Evolutionary conservation across 192 early-diverging fungal species (phyloP).

Genomic region (Powellomyces hirtus): DNA sequence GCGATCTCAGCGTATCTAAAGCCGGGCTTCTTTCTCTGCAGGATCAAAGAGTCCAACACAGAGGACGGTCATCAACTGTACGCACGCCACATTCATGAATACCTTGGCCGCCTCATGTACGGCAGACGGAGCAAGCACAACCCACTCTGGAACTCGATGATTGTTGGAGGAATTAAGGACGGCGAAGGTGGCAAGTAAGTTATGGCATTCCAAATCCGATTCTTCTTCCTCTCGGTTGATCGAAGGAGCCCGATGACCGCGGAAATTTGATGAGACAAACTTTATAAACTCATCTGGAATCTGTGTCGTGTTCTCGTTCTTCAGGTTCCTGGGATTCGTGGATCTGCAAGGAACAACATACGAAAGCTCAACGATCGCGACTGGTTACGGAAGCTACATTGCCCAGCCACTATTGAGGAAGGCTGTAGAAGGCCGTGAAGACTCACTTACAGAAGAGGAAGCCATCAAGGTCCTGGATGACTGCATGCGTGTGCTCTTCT

Average conservation of each 20-base stretch:
- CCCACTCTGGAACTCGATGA: constrained; percentile 93
- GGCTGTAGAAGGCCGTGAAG: constrained; percentile 80
- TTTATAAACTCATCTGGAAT: too few species aligned
- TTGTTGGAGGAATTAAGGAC: constrained; percentile 83
- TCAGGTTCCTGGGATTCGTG: constrained; percentile 84
- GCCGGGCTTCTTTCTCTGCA: constrained; percentile 29
- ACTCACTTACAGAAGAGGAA: constrained; percentile 86
- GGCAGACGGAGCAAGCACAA: constrained; percentile 80
- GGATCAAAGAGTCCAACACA: constrained; percentile 81
- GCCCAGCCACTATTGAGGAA: constrained; percentile 92
- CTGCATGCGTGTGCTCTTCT: constrained; percentile 89
- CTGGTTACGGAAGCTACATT: constrained; percentile 88
- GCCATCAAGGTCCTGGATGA: constrained; percentile 81
- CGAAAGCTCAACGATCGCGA: constrained; percentile 84
- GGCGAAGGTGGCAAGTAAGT: constrained; percentile 60
- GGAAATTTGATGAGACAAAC: not conserved
- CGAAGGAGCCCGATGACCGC: not conserved
- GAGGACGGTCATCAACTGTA: constrained; percentile 87
- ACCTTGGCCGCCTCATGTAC: constrained; percentile 89
- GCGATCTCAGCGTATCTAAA: too few species aligned
- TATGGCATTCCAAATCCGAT: not conserved
- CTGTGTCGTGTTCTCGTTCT: not conserved
- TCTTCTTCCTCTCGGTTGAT: not conserved
- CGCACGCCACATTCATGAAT: constrained; percentile 88
- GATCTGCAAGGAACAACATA: constrained; percentile 95